Percentiles rank a stretch among this genome's conserved stretches.
Evolutionary conservation across 2,329 filamentous ascomycete species (phyloP).

Genomic region (Mycogone perniciosa): DNA sequence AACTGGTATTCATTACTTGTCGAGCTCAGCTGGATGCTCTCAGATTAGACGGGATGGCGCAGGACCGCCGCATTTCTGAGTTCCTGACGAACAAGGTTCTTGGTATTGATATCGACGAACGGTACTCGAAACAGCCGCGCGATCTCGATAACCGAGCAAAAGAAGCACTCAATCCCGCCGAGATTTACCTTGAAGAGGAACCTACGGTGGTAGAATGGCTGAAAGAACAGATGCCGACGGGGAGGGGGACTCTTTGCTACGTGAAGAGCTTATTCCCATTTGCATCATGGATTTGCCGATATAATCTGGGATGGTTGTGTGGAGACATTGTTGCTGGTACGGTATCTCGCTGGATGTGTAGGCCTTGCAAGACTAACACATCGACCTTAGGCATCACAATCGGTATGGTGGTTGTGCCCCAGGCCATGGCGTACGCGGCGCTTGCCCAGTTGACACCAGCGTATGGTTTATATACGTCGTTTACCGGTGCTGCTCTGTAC

Average conservation of each 20-base stretch:
- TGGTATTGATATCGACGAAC: conserved; percentile 27
- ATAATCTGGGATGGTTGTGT: conserved; percentile 65
- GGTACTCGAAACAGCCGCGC: conserved; percentile 20
- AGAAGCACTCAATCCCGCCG: conserved; percentile 20
- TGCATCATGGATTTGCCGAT: conserved; percentile 60
- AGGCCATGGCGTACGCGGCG: conserved; percentile 73
- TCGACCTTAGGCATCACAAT: conserved; percentile 27
- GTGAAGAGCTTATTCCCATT: conserved; percentile 55
- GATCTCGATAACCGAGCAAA: conserved; percentile 22
- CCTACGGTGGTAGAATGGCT: conserved; percentile 61
- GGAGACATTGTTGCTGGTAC: conserved; percentile 68
- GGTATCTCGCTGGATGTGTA: not conserved
- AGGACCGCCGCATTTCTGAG: not conserved
- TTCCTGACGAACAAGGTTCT: conserved; percentile 24
- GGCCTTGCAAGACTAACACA: not conserved
- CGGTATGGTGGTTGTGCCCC: conserved; percentile 69
- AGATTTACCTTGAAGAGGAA: conserved; percentile 54
- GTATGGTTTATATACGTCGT: conserved; percentile 75
- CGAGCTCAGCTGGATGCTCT: not conserved
- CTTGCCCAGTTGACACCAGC: conserved; percentile 62
- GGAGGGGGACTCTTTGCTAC: conserved; percentile 43
- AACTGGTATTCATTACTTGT: not conserved
- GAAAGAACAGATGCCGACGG: conserved; percentile 45
- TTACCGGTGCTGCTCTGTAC: conserved; percentile 73
- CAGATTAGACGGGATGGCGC: not conserved